phyloP scores from a whole-genome alignment of 2,329 filamentous ascomycete genomes.

The Diaporthe sp. region DNA sequence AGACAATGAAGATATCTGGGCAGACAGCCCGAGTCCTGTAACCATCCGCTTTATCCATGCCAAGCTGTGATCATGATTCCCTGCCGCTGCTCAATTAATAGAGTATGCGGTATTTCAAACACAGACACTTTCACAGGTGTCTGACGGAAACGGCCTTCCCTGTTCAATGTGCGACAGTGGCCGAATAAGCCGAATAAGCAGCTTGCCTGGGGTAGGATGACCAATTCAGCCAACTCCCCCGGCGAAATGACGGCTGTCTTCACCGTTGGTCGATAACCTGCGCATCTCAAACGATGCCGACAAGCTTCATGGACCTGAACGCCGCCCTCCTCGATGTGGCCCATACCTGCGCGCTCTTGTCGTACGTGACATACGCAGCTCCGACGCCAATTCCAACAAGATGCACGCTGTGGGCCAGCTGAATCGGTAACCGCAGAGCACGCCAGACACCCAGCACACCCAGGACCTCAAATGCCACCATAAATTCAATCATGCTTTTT shows the following conservation, averaged over 20 bases:
- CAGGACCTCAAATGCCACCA: conserved; percentile 39
- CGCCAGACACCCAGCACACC: conserved; percentile 39
- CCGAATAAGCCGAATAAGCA: neutral
- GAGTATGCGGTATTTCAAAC: neutral
- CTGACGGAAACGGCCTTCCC: neutral
- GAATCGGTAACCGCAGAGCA: conserved; percentile 35
- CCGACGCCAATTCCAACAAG: conserved; percentile 39
- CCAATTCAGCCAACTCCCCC: neutral
- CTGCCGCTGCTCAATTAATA: neutral
- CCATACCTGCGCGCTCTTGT: conserved; percentile 35
- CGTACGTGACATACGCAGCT: conserved; percentile 39
- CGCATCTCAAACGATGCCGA: neutral
- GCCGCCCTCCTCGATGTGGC: conserved; percentile 35
- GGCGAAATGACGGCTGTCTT: neutral
- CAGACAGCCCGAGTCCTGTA: neutral
- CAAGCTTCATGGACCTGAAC: conserved; percentile 31
- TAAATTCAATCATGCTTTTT: conserved; percentile 33
- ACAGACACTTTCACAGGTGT: neutral
- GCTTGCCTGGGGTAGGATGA: neutral
- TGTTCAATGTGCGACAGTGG: neutral
- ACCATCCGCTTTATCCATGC: neutral
- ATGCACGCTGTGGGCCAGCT: conserved; percentile 37
- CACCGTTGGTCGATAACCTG: neutral
- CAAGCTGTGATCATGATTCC: neutral
- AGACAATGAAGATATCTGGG: neutral